Percentiles rank a stretch among this genome's conserved stretches.
These are phyloP conservation scores for Podosphaera xanthii DNA, from an alignment of 2,329 filamentous ascomycete genomes.

Conservation along the genomic window DNA sequence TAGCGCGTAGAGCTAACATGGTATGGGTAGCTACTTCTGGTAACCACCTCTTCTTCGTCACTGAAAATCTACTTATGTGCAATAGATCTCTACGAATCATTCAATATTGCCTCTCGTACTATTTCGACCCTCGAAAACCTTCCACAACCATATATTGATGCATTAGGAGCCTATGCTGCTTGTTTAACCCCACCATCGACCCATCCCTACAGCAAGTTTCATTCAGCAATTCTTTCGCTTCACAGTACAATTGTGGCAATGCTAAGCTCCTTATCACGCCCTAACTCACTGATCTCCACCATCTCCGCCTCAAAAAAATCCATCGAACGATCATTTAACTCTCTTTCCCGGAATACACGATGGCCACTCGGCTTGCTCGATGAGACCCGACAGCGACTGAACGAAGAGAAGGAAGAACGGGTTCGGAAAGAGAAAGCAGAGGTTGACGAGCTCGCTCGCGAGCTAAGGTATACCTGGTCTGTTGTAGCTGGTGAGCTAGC, in stretches of 20 bases:
- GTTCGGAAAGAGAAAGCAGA: conserved; percentile 48
- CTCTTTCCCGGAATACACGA: conserved; percentile 48
- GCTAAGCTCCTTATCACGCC: conserved; percentile 54
- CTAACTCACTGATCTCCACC: conserved; percentile 51
- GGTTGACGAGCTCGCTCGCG: conserved; percentile 49
- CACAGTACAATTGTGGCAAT: conserved; percentile 68
- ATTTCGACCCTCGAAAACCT: conserved; percentile 40
- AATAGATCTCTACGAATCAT: conserved; percentile 47
- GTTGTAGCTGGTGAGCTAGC: conserved; percentile 80
- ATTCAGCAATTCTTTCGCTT: conserved; percentile 56
- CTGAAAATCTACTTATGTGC: conserved; percentile 12
- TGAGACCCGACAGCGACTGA: conserved; percentile 60
- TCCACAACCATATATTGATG: conserved; percentile 40
- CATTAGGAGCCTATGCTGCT: conserved; percentile 49
- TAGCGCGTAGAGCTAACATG: conserved; percentile 58
- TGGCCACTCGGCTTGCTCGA: conserved; percentile 71
- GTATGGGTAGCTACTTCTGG: conserved; percentile 40
- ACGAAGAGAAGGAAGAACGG: conserved; percentile 66
- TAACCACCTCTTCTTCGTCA: conserved; percentile 17
- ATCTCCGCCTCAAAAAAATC: conserved; percentile 54
- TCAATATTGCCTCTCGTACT: conserved; percentile 28
- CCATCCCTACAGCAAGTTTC: conserved; percentile 49
- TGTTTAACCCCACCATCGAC: conserved; percentile 44
- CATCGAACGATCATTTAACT: conserved; percentile 56
- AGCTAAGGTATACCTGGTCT: conserved; percentile 79